phyloP scores from a whole-genome alignment of 495 filamentous ascomycete species.

The Neurospora sp. region DNA sequence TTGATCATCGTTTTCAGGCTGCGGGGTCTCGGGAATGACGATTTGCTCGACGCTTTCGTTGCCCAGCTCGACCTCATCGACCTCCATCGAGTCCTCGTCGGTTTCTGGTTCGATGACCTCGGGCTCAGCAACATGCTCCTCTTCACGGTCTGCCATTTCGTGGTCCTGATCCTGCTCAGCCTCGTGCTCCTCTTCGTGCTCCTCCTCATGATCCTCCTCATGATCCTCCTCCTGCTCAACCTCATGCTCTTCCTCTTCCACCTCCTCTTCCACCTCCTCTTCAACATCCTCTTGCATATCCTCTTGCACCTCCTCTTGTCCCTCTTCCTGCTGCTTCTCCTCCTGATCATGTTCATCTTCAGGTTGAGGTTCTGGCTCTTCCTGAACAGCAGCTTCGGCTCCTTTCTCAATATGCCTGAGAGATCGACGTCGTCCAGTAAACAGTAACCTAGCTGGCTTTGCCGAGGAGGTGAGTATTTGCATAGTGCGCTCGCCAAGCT shows the following conservation, averaged over 20 bases:
- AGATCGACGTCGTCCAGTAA: not conserved
- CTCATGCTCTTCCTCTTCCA: not conserved
- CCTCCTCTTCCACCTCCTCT: not conserved
- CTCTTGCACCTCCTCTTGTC: not conserved
- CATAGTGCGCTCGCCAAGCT: not conserved
- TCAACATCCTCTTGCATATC: not conserved
- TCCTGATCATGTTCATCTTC: not conserved
- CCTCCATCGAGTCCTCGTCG: slow-evolving; percentile 1
- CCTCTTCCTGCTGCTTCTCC: not conserved
- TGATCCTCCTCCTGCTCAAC: not conserved
- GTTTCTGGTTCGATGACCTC: not conserved
- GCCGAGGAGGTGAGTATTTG: not conserved
- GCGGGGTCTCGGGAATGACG: not conserved
- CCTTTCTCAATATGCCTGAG: not conserved
- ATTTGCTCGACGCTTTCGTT: slow-evolving; percentile 1
- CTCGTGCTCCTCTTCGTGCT: not conserved
- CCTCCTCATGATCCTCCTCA: not conserved
- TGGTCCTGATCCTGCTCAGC: not conserved
- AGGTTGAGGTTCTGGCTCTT: not conserved
- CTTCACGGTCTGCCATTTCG: not conserved
- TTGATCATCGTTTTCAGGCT: not conserved
- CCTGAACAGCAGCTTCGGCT: not conserved
- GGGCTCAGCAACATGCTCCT: not conserved
- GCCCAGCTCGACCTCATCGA: slow-evolving; percentile 11
- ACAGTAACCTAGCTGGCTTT: not conserved